These are phyloP conservation scores for Alternaria consortialis DNA, from an alignment of 2,329 filamentous ascomycete genomes.

Conservation along the genomic window DNA sequence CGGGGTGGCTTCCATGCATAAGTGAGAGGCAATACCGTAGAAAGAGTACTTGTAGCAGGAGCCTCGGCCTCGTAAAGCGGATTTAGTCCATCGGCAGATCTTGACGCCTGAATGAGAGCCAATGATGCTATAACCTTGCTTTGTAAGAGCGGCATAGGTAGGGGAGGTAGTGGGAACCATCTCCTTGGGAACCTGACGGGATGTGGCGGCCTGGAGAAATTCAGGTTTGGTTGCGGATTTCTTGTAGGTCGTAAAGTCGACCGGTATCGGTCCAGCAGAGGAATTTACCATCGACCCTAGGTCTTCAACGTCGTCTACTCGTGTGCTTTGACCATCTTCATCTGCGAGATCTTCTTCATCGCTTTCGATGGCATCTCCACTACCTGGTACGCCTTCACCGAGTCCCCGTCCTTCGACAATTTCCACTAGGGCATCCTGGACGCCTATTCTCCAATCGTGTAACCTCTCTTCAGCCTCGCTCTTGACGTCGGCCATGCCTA, in stretches of 20 bases:
- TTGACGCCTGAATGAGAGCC: slow-evolving; percentile 96
- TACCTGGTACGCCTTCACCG: slow-evolving; percentile 76
- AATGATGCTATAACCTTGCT: slow-evolving; percentile 95
- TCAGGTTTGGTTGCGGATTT: slow-evolving; percentile 61
- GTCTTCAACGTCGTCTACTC: slow-evolving; percentile 84
- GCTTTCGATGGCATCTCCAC: slow-evolving; percentile 84
- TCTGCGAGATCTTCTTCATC: slow-evolving; percentile 71
- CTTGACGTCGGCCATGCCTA: slow-evolving; percentile 89
- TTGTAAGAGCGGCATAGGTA: slow-evolving; percentile 87
- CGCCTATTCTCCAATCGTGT: slow-evolving; percentile 78
- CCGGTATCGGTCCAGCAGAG: slow-evolving; percentile 65
- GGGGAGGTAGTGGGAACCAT: slow-evolving; percentile 95
- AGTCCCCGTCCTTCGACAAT: slow-evolving; percentile 62
- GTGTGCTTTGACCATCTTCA: slow-evolving; percentile 47
- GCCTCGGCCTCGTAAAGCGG: slow-evolving; percentile 87
- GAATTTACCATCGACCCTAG: slow-evolving; percentile 71
- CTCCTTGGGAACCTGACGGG: slow-evolving; percentile 67
- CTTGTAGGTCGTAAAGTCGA: slow-evolving; percentile 84
- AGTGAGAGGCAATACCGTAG: slow-evolving; percentile 94
- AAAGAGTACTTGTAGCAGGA: slow-evolving; percentile 99
- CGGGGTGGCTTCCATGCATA: slow-evolving; percentile 98
- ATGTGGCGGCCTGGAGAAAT: slow-evolving; percentile 58
- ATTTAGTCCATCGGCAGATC: slow-evolving; percentile 99
- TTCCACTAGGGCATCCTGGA: slow-evolving; percentile 74
- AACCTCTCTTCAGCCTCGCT: slow-evolving; percentile 73